Percentiles rank a stretch among this genome's conserved stretches.
phyloP scores from a whole-genome alignment of 2,329 filamentous ascomycete genomes.

The Byssothecium circinans region DNA sequence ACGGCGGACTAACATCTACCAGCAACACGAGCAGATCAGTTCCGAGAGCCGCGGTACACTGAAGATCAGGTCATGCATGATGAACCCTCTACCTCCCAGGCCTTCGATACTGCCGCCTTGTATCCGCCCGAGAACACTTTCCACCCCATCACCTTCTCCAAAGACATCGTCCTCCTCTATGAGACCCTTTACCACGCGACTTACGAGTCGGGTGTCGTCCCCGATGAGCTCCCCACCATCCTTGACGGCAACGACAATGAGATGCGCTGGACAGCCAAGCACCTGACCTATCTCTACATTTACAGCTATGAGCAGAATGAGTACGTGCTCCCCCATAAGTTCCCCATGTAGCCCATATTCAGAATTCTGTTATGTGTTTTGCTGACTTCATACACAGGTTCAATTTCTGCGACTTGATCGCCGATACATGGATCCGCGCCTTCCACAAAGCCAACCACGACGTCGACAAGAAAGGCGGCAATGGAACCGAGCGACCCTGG shows the following conservation, averaged over 20 bases:
- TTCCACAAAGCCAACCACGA: constrained; percentile 22
- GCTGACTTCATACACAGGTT: no score
- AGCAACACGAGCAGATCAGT: no score
- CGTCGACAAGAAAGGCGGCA: background rate
- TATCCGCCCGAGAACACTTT: no score
- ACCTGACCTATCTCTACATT: constrained; percentile 32
- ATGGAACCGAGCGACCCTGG: background rate
- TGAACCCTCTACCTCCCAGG: no score
- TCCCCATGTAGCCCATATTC: no score
- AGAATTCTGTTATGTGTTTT: no score
- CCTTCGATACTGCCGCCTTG: no score
- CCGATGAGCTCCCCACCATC: background rate
- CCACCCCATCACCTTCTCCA: background rate
- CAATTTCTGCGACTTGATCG: constrained; percentile 33
- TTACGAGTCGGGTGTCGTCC: background rate
- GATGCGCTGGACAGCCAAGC: constrained; percentile 18
- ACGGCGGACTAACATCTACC: no score
- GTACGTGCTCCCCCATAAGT: no score
- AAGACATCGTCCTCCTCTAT: background rate
- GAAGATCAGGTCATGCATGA: no score
- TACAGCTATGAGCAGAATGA: constrained; percentile 15
- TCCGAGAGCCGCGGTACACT: no score
- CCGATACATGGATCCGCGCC: constrained; percentile 39
- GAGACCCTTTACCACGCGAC: background rate
- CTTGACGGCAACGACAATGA: constrained; percentile 6